Conservation (phyloP, 257 asterid species). For the Nicotiana tabacum region DNA sequence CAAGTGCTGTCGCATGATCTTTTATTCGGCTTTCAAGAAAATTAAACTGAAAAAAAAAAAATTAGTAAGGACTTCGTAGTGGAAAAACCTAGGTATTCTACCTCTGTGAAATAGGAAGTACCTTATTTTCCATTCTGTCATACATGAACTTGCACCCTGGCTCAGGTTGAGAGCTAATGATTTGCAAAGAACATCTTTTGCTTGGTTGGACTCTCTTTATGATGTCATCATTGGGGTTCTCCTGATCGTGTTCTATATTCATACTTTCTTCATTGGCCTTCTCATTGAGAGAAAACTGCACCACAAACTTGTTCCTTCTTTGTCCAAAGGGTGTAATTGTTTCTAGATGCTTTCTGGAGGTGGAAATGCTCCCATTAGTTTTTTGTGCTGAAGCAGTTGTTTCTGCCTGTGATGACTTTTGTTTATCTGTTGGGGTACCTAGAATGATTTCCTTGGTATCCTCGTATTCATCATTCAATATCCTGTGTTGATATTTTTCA, state of each 20-base stretch:
- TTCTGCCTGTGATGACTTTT: conserved; percentile 23
- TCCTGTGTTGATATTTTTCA: conserved; percentile 34
- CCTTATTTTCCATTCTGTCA: conserved; percentile 94
- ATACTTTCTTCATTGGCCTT: conserved; percentile 26
- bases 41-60: conserved; percentile 48
- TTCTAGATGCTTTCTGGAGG: conserved; percentile 46
- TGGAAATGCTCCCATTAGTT: conserved; percentile 49
- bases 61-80: conserved; percentile 15
- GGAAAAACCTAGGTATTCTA: conserved; percentile 10
- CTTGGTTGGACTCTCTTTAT: conserved; percentile 74
- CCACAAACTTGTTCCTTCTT: conserved; percentile 76
- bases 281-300: conserved; percentile 71
- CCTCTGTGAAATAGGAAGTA: conserved; percentile 23
- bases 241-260: conserved; percentile 39
- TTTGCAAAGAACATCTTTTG: conserved; percentile 52
- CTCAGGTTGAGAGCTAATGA: conserved; percentile 48
- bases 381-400: conserved; percentile 45
- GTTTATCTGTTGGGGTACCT: conserved; percentile 49
- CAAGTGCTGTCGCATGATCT: conserved; percentile 39
- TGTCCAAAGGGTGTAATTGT: conserved; percentile 85
- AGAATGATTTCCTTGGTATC: conserved; percentile 43
- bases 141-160: conserved; percentile 95
- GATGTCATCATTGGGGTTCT: conserved; percentile 61
- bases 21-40: conserved; percentile 70
- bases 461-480: conserved; percentile 50